Base-by-base conservation (phyloP, 2,329 filamentous ascomycete genomes). In the Verticillium nubilum region DNA sequence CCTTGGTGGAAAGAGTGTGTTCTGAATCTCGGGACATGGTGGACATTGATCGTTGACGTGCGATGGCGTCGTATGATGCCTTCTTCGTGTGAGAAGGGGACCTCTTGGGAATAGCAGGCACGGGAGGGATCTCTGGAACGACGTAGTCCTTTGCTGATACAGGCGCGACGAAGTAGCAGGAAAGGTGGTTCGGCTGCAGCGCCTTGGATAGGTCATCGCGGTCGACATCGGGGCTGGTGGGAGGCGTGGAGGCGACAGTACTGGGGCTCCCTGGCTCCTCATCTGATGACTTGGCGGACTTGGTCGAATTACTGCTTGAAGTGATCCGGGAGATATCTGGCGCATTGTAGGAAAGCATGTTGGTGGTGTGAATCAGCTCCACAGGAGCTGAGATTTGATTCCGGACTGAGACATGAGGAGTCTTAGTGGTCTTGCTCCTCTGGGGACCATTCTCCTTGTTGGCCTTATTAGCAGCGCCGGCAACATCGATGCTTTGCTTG, bases 311-410 rank as follows among this genome's bases (percentile, higher is more conserved):
- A 12, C 78, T 77, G n/a, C 71, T 67, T n/a, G 78, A 78, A 17
- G 70, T 66, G n/a, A 65, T 72, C 69, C 69, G 81, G 52, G 79
- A 78, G 63, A 97, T 87, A 70, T 97, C 90, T 56, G 94, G 94
- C 10, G 95, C 93, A 70, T 94, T 94, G 82, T 97, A 97, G 7
- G 92, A 92, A 58, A 97, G 87, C 84, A 96, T 92, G 75, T 98
- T 99, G 67, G 95, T 98, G 5, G 94, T 97, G 61, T 95, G 96
- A 55, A 97, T 80, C 63, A 99, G 83, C 74, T 92, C 88, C 58
- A 97, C 83, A 0, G 95, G 95, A 3, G 83, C 86, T 1, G 95
- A 99, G 71, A 99, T 99, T 78, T 92, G 88, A 71, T 82, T 74
- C 61, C 88, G 84, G 65, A 86, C 77, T 58, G 69, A 80, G 73